phyloP scores from a whole-genome alignment of 306 rosid species.

The Prinsepia uniflora region DNA sequence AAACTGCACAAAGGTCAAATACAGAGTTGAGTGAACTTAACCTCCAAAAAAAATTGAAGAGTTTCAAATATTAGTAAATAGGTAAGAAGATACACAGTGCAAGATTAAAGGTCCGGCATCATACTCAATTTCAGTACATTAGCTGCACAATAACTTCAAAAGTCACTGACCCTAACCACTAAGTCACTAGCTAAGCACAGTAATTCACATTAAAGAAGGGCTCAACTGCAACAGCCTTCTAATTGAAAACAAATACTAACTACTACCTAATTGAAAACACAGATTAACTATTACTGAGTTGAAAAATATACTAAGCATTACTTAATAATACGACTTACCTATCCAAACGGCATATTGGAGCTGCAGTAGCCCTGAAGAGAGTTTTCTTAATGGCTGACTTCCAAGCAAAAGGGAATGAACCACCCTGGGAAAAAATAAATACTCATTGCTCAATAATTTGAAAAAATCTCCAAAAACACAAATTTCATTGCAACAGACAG shows the following conservation, averaged over 20 bases:
- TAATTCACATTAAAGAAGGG: constrained; percentile 5
- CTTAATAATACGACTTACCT: constrained; percentile 39
- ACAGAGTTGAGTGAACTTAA: not conserved
- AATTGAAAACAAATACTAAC: constrained; percentile 5
- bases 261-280: not conserved
- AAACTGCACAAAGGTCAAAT: not conserved
- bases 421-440: constrained; percentile 62
- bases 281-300: no score
- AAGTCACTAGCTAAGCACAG: not conserved
- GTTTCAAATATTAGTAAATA: not conserved
- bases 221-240: not conserved
- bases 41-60: not conserved
- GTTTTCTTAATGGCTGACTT: constrained; percentile 73
- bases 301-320: constrained; percentile 1
- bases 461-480: constrained; percentile 19
- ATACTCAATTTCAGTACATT: not conserved
- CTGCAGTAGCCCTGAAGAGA: constrained; percentile 58
- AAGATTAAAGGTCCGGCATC: not conserved
- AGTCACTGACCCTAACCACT: constrained; percentile 15
- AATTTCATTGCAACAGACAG: constrained; percentile 21
- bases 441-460: constrained; percentile 30
- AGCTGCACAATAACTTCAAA: not conserved
- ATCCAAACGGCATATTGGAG: constrained; percentile 59
- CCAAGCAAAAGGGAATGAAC: constrained; percentile 96
- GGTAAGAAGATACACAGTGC: not conserved